phyloP scores from a whole-genome alignment of 179 eudicot genomes.

The Amaranthus tricolor region DNA sequence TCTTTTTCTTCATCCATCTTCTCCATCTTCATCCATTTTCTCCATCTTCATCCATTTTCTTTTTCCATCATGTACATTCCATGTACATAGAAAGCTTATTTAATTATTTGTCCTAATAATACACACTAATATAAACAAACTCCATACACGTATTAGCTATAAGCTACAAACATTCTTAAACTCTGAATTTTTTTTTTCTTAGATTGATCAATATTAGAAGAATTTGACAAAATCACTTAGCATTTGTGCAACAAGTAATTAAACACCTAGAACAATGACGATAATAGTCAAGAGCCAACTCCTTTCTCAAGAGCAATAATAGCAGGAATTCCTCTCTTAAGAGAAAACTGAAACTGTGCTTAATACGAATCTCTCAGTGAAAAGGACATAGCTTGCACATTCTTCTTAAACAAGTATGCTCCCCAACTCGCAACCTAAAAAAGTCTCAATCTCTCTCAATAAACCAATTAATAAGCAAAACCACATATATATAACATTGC shows the following conservation, averaged over 20 bases:
- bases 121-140: no score
- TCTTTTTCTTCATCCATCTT: no score
- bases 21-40: no score
- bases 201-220: background rate
- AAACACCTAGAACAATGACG: slow-evolving; percentile 83
- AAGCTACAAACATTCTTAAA: background rate
- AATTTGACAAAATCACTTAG: slow-evolving; percentile 31
- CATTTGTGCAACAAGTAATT: slow-evolving; percentile 77
- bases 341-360: slow-evolving; percentile 87
- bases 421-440: slow-evolving; percentile 91
- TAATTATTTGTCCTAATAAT: background rate
- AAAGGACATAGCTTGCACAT: slow-evolving; percentile 81
- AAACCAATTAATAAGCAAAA: background rate
- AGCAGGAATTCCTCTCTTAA: slow-evolving; percentile 88
- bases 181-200: background rate
- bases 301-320: slow-evolving; percentile 87
- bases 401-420: slow-evolving; percentile 72
- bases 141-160: background rate
- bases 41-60: no score
- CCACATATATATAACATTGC: background rate
- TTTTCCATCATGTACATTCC: slow-evolving; percentile 86
- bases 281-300: no score
- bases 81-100: slow-evolving; percentile 29
- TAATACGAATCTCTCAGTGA: slow-evolving; percentile 86
- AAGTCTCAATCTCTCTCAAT: background rate